These are phyloP conservation scores for Capsicum chinense DNA, from an alignment of 257 asterid genomes.

Conservation along the genomic window DNA sequence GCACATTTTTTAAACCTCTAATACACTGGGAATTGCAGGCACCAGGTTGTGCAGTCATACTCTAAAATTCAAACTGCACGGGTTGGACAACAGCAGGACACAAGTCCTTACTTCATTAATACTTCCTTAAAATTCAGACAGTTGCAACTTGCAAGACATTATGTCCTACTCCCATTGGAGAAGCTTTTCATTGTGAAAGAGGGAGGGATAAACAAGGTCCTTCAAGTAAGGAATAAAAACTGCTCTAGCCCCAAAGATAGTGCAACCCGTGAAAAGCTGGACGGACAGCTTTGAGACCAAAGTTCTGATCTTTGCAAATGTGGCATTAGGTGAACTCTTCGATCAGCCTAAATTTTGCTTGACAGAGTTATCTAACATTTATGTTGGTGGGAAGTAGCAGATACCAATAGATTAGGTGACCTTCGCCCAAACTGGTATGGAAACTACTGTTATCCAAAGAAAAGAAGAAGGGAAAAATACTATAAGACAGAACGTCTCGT, in stretches of 20 bases:
- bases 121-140: background rate
- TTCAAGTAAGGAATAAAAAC: background rate
- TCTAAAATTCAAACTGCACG: background rate
- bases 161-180: background rate
- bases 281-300: background rate
- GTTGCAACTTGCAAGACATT: constrained; percentile 12
- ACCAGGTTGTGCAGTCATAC: background rate
- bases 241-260: background rate
- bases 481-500: background rate
- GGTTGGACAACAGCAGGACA: background rate
- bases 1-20: background rate
- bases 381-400: background rate
- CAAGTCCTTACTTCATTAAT: background rate
- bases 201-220: background rate
- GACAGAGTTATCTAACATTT: background rate
- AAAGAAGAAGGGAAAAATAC: background rate
- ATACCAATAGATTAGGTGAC: background rate
- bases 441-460: background rate
- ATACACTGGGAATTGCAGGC: background rate
- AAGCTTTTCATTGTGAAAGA: background rate
- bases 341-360: background rate
- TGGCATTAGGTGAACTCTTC: background rate
- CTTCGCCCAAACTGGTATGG: background rate
- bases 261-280: background rate
- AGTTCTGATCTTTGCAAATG: background rate